Base-by-base conservation (phyloP, 768 basidiomycete genomes). In the Lactarius hatsudake region DNA sequence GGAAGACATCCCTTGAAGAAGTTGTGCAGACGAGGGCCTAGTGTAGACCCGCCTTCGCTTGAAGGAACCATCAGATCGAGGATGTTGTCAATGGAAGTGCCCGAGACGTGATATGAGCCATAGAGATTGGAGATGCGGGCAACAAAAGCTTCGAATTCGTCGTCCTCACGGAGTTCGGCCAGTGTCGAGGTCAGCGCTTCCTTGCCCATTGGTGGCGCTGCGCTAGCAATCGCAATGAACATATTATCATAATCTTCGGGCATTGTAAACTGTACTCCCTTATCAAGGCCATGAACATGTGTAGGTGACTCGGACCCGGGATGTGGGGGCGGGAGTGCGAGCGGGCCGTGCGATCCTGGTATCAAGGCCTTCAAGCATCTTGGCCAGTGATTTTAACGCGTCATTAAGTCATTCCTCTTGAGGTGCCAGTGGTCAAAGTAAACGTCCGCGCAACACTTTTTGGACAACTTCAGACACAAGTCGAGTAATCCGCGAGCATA, bases 81-180 rank as follows among this genome's bases (percentile, higher is more conserved):
- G 43, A 61, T 48, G 28, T 51, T 51, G 23, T 13, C 48, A 13
- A 23, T 48, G 36, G 36, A 42, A n/a, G 23, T 61, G 15, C 48
- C 26, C 18, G 59, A 32, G 59, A 43, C 26, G 32, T 43, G 30
- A 20, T 45, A 5, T 6, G 59, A 23, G 28, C 20, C 23, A 9
- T 48, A 20, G 36, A 64, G 56, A 48, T 28, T 30, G 32, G 55
- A 43, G 43, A 59, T 45, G 23, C 26, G 42, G 5, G 56, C 13
- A 36, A 58, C 45, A 36, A 64, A 64, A 34, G 43, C 45, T 34
- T 64, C 57, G 23, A 64, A 57, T 18, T 53, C 63, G 8, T 63
- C 15, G 20, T 57, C 42, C 6, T 38, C 43, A 20, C 8, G 15
- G 9, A 61, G 59, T 5, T 61, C 59, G 13, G 17, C 43, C 9